These are phyloP conservation scores for Vitis rotundifolia DNA, from an alignment of 164 flowering plant genomes.

Conservation along the genomic window DNA sequence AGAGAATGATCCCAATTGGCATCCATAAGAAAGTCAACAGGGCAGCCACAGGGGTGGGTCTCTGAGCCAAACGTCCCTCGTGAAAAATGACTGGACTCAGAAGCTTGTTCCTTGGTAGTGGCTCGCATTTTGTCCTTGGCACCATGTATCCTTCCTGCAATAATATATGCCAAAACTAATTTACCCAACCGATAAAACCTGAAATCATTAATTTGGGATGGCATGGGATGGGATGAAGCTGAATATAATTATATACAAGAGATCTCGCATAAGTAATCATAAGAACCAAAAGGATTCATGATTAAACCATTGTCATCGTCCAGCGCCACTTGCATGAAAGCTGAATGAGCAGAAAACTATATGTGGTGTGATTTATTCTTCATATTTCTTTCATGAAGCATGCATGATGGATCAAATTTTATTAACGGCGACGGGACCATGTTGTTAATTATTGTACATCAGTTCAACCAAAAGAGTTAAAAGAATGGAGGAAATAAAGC, in stretches of 20 bases:
- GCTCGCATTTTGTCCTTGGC: constrained; percentile 53
- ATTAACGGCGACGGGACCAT: no score
- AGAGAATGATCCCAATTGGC: constrained; percentile 64
- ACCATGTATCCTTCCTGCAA: constrained; percentile 85
- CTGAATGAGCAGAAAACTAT: no score
- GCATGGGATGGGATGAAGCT: no score
- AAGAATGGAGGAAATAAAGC: no score
- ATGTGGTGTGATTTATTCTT: neutral
- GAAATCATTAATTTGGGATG: no score
- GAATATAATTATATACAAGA: neutral
- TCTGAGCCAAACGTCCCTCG: constrained; percentile 77
- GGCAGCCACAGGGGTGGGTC: constrained; percentile 69
- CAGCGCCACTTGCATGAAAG: no score
- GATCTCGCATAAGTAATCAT: neutral
- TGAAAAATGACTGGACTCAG: constrained; percentile 71
- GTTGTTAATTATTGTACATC: no score
- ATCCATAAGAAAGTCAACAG: constrained; percentile 73
- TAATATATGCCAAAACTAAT: neutral
- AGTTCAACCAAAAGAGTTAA: no score
- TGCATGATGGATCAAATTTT: neutral
- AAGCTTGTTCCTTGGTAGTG: constrained; percentile 65
- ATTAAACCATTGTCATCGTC: no score
- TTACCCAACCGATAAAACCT: no score
- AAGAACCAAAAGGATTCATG: no score
- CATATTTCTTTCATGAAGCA: neutral